Base-by-base conservation (phyloP, 345 rosid genomes). In the Aurinia saxatilis region DNA sequence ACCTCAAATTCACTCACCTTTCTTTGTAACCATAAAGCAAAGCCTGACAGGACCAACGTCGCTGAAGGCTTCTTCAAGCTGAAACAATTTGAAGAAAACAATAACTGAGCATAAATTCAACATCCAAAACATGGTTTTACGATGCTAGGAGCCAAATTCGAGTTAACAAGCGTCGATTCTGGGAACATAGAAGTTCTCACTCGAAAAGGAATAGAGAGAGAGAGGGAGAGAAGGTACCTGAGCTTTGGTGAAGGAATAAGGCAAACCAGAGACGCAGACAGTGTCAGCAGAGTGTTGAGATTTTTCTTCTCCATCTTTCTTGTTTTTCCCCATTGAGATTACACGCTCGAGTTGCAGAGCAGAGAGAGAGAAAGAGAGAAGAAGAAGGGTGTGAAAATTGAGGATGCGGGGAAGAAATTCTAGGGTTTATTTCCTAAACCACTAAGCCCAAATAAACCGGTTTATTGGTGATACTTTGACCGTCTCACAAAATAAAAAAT, bases 21-120 rank as follows among this genome's bases (percentile, higher is more conserved):
- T 93, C 58, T 79, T 78, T 6, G 97, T 70, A 48, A 85, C 96
- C 81, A 90, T 68, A 74, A 93, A 90, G 83, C 95, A 87, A 31
- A 84, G 82, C 83, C 99, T 74, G 67, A 93, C 79, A 11, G 99
- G 99, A 57, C 96, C 99, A 7, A 93, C 96, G 54, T 87, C 95
- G 54, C 97, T 79, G 31, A 90, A 87, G 10, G 87, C 40, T 71
- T 87, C 97, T 71, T 87, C 97, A 12, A 93, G 99, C 97, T 93
- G 74, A 63, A 41, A 58, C 35, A 56, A 29, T 27, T 35, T 5
- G 58, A n/a, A 21, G 14, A 40, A 46, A 18, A 8, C 48, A 66
- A 6, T 12, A 14, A 10, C 9, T 8, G 31, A 39, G 34, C 2
- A 25, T 13, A 7, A 11, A 35, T 55, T 55, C 18, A 37, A 0